Conservation (phyloP, 2,329 filamentous ascomycete species). For the Botrytis fabae region DNA sequence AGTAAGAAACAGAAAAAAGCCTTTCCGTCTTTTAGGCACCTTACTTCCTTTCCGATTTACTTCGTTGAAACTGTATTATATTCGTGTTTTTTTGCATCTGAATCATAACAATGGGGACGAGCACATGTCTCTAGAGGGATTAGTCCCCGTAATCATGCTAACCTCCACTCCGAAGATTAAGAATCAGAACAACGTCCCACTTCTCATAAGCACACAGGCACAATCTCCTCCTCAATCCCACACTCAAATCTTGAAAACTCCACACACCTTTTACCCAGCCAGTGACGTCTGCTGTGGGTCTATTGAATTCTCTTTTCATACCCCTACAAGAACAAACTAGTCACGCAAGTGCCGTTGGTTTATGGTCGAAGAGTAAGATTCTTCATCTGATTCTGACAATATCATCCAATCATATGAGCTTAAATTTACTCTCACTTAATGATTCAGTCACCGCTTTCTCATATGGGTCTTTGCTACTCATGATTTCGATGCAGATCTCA, state of each 20-base stretch:
- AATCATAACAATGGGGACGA: background rate
- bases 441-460: slow-evolving; percentile 14
- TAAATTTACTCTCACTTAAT: background rate
- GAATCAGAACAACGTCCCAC: background rate
- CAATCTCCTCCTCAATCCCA: slow-evolving; percentile 13
- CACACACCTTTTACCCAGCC: slow-evolving; percentile 5
- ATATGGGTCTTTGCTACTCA: background rate
- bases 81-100: background rate
- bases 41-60: background rate
- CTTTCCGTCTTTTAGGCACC: background rate
- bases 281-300: slow-evolving; percentile 21
- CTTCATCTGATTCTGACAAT: slow-evolving; percentile 2
- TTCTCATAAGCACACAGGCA: background rate
- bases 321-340: background rate
- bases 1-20: background rate
- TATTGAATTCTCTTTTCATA: slow-evolving; percentile 6
- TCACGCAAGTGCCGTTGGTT: slow-evolving; percentile 13
- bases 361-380: background rate
- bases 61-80: background rate
- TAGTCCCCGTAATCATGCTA: background rate
- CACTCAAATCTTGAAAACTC: background rate
- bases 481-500: slow-evolving; percentile 18
- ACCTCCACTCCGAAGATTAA: slow-evolving; percentile 1
- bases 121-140: background rate
- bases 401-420: background rate